These are phyloP conservation scores for Amorphotheca resinae DNA, from an alignment of 495 filamentous ascomycete genomes.

Conservation along the genomic window DNA sequence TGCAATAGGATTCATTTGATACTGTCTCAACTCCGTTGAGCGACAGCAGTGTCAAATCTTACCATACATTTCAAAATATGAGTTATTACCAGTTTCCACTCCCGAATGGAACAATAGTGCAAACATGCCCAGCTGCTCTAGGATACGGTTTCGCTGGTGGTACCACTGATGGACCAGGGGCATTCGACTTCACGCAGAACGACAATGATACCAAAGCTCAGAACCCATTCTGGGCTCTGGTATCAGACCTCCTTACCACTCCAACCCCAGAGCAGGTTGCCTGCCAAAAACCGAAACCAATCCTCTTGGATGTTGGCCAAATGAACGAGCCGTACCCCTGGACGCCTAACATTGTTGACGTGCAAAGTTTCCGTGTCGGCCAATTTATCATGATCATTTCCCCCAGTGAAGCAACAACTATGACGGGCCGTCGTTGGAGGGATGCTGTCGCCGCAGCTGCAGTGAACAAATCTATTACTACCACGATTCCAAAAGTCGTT, in stretches of 20 bases:
- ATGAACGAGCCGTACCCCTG: conserved; percentile 68
- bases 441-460: conserved; percentile 51
- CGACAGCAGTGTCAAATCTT: conserved; percentile 26
- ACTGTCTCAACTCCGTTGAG: conserved; percentile 28
- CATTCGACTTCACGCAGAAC: conserved; percentile 88
- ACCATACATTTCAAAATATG: conserved; percentile 50
- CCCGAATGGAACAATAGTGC: conserved; percentile 57
- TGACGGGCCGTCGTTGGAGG: conserved; percentile 87
- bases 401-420: conserved; percentile 83
- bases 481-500: conserved; percentile 40
- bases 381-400: conserved; percentile 79
- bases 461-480: conserved; percentile 13
- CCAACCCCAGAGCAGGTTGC: conserved; percentile 58
- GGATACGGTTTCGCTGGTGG: conserved; percentile 90
- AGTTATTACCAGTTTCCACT: conserved; percentile 49
- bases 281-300: conserved; percentile 78
- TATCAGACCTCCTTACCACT: conserved; percentile 53
- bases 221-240: conserved; percentile 74
- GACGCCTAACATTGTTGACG: conserved; percentile 84
- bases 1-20: conserved; percentile 28
- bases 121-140: conserved; percentile 82
- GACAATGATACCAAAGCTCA: conserved; percentile 51
- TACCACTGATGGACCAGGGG: conserved; percentile 83
- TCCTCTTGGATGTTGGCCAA: conserved; percentile 82
- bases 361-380: conserved; percentile 82